Evolutionary conservation across 2,329 filamentous ascomycete genomes (phyloP).

Genomic region (Phaeosphaeria sp.): DNA sequence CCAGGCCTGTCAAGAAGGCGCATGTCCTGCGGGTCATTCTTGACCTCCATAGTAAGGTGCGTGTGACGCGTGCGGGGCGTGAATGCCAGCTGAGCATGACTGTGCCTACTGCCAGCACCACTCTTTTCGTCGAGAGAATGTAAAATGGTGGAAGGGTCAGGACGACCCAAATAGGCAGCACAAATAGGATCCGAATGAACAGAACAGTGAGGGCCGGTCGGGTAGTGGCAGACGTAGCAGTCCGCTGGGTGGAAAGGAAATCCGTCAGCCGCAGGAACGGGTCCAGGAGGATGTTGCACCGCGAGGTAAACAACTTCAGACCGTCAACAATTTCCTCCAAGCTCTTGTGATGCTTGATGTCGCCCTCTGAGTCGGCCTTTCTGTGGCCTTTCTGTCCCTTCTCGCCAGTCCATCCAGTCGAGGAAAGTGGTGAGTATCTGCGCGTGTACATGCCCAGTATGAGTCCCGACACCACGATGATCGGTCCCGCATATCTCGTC

Average conservation of each 20-base stretch:
- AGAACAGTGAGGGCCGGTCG: constrained; percentile 87
- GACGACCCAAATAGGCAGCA: constrained; percentile 86
- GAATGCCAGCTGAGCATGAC: constrained; percentile 91
- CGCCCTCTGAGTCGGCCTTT: constrained; percentile 61
- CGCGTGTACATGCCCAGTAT: constrained; percentile 93
- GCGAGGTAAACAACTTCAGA: constrained; percentile 84
- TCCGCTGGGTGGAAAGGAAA: constrained; percentile 89
- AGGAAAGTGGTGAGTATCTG: constrained; percentile 87
- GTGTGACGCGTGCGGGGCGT: constrained; percentile 80
- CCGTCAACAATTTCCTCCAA: constrained; percentile 97
- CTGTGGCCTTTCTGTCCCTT: constrained; percentile 62
- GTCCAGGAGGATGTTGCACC: constrained; percentile 91
- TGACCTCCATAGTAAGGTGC: constrained; percentile 90
- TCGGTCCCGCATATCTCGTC: constrained; percentile 80
- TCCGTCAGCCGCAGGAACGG: constrained; percentile 89
- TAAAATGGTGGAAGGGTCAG: constrained; percentile 82
- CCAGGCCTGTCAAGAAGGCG: constrained; percentile 78
- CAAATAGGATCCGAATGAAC: constrained; percentile 84
- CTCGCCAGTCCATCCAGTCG: constrained; percentile 76
- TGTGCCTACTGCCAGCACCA: constrained; percentile 86
- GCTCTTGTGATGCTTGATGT: constrained; percentile 85
- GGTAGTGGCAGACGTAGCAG: constrained; percentile 89
- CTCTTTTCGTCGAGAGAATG: constrained; percentile 84
- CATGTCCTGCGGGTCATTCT: constrained; percentile 72
- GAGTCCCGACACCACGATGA: constrained; percentile 78